Evolutionary conservation across 768 basidiomycete species (phyloP), one percentile per base, ranked within the genome.

Genomic region (Psilocybe sp.): DNA sequence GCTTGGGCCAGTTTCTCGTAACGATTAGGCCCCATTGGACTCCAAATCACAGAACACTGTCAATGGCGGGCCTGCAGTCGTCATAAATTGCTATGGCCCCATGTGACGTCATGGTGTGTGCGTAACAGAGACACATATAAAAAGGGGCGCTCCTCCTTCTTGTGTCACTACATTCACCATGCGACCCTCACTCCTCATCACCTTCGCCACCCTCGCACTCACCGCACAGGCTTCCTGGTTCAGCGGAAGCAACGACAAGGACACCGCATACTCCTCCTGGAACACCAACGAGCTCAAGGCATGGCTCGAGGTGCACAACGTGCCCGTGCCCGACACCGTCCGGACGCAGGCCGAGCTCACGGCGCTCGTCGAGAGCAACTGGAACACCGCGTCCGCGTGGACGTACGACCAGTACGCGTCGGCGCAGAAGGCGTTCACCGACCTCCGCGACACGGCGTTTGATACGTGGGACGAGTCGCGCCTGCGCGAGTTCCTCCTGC

Each of bases 401-500:
- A 76, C 81, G 2, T 67, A 78, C 39, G 84, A 86, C 44, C 84
- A 85, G 57, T 86, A 84, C 63, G 63, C 70, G 42, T 66, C 70
- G 28, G 85, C 87, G 0, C 88, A 90, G 63, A 73, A 78, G 52
- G 68, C 75, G 3, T 91, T 89, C 55, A 58, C 73, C 14, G 70
- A 81, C 51, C 37, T 87, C 53, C 80, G 79, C 50, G 82, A 84
- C 2, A 68, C 76, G 18, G 66, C 81, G 8, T 85, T 91, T 53
- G 89, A 94, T 53, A 71, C 75, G 1, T 98, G 93, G 93, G 83
- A 89, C 63, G 94, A 98, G 60, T 84, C 82, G 11, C 77, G 77
- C 23, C 74, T 97, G 16, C 82, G 94, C 60, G 74, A 88, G 54
- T 96, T 87, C 69, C 75, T 98, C 10, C 79, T 97, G 47, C 81